phyloP scores from a whole-genome alignment of 1,284 basidiomycete genomes.

The Ganoderma lucidum region DNA sequence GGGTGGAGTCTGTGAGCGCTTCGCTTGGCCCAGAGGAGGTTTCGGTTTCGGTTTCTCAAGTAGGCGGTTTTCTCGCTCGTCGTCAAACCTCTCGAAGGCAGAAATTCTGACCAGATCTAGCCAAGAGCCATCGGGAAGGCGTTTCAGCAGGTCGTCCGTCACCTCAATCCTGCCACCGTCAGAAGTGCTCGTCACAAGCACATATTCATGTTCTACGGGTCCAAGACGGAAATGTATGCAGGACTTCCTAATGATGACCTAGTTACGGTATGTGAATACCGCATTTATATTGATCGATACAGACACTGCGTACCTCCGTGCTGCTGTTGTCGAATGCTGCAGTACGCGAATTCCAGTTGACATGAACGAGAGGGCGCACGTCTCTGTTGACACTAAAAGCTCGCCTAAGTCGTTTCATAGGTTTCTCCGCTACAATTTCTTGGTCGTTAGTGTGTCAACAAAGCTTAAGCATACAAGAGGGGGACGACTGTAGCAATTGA shows the following conservation, averaged over 20 bases:
- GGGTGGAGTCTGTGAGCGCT: neutral
- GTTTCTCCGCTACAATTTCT: neutral
- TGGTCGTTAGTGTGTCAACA: no score
- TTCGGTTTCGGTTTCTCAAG: neutral
- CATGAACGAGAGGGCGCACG: conserved; percentile 1
- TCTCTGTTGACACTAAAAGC: neutral
- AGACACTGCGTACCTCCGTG: neutral
- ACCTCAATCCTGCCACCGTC: neutral
- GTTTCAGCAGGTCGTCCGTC: conserved; percentile 5
- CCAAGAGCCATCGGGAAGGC: neutral
- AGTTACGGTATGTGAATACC: neutral
- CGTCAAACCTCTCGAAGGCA: conserved; percentile 2
- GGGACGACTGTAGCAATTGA: neutral
- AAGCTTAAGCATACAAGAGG: neutral
- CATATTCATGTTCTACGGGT: conserved; percentile 1
- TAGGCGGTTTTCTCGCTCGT: neutral
- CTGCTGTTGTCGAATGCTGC: neutral
- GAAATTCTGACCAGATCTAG: neutral
- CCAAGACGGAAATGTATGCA: conserved; percentile 3
- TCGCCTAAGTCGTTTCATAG: neutral
- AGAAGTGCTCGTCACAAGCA: neutral
- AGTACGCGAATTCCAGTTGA: conserved; percentile 3
- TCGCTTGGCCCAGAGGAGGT: neutral
- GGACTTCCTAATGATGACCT: neutral
- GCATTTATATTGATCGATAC: neutral